These are phyloP conservation scores for Notholithocarpus densiflorus DNA, from an alignment of 306 rosid genomes.

Conservation along the genomic window DNA sequence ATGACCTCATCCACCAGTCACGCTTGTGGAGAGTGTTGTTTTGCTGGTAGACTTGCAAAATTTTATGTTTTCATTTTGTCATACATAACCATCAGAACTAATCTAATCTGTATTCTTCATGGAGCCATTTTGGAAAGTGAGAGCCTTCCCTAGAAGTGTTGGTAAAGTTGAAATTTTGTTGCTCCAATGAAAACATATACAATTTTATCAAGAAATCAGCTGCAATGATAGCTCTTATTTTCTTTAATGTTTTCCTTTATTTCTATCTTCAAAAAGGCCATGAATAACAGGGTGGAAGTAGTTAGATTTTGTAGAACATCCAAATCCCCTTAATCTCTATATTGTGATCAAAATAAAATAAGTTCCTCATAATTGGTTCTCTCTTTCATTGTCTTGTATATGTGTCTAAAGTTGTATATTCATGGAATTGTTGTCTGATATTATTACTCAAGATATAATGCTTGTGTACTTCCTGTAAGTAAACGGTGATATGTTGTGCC, in stretches of 20 bases:
- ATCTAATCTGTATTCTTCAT: background rate
- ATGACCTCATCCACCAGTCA: too few species aligned
- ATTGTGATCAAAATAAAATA: background rate
- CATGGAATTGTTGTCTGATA: too few species aligned
- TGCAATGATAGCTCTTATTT: too few species aligned
- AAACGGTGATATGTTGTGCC: too few species aligned
- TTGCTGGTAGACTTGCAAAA: background rate
- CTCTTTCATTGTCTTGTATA: too few species aligned
- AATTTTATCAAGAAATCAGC: too few species aligned
- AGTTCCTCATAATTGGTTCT: too few species aligned
- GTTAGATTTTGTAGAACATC: background rate
- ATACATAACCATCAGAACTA: background rate
- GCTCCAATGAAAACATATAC: background rate
- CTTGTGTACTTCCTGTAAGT: too few species aligned
- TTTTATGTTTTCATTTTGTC: background rate
- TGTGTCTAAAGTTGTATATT: too few species aligned
- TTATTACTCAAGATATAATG: too few species aligned
- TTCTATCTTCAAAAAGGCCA: background rate
- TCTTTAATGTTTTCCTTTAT: background rate
- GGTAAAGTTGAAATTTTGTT: background rate
- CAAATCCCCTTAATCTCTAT: background rate
- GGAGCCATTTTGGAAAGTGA: background rate
- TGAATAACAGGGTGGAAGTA: too few species aligned
- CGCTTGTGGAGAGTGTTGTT: too few species aligned
- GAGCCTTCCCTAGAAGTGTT: background rate